Base-by-base conservation (phyloP, 1,139 yeast genomes). In the Arxiozyma heterogenica region DNA sequence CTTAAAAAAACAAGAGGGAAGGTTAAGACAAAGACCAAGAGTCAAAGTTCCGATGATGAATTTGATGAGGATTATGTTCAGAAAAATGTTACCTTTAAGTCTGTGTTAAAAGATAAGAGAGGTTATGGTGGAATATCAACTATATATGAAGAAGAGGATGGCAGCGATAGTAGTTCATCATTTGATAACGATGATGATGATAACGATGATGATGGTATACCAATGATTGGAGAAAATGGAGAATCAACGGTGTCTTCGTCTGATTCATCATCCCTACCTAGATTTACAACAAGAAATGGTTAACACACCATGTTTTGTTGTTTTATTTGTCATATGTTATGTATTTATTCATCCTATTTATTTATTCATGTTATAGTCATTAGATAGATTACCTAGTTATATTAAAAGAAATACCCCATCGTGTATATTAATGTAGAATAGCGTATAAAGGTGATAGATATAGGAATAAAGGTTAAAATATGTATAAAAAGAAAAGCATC, bases 41-140 rank as follows among this genome's bases (percentile, higher is more conserved):
- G 62, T 4, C 50, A 44, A 15, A 47, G 18, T 39, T 53, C 58
- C 25, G 50, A 48, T 39, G 50, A 44, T 17, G 53, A 50, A 23
- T 17, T 46, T 1, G 59, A 54, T 18, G 61, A 55, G 38, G 59
- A 59, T 38, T 54, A 57, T 17, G 62, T 58, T 27, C 65, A 65
- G 47, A 64, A 65, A 52, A 57, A 60, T 23, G 68, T 66, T 20
- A 63, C 63, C 27, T 65, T 65, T 54, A 64, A 64, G 51, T 57
- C 64, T 18, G 58, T 64, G 18, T 62, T 59, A 50, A 59, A 62
- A 50, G 64, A 55, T 47, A 59, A 59, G 27, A 57, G 66, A 44
- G 55, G 51, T 43, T 55, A 54, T 39, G 61, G 61, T 30, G 68
- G 68, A 46, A 60, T 65, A 46, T 69, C 70, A n/a, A 64, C 69